A percentile compares a stretch with the other conserved stretches of the same genome.
These are phyloP conservation scores for Beauveria asiatica DNA, from an alignment of 2,329 filamentous ascomycete species.

Conservation along the genomic window DNA sequence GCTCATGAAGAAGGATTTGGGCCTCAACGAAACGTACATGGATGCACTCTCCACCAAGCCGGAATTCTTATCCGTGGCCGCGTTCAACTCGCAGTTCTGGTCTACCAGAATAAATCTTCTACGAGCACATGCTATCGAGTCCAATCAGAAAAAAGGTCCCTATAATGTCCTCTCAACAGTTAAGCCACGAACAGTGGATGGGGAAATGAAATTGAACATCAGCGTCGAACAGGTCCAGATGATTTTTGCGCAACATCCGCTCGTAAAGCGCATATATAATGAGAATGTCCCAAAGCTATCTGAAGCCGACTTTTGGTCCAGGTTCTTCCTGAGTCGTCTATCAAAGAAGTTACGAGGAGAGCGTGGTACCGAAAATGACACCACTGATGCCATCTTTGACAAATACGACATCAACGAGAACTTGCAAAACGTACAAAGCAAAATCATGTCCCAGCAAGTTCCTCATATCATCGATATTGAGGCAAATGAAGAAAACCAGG, in stretches of 20 bases:
- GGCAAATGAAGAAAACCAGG: constrained; percentile 92
- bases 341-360: constrained; percentile 90
- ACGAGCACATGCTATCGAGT: constrained; percentile 83
- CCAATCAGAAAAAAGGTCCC: constrained; percentile 73
- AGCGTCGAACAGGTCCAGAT: constrained; percentile 87
- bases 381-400: constrained; percentile 72
- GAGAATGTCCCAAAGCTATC: constrained; percentile 79
- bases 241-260: constrained; percentile 86
- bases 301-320: constrained; percentile 81
- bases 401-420: constrained; percentile 73
- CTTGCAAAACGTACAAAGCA: constrained; percentile 41
- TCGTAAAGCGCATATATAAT: constrained; percentile 85
- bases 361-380: constrained; percentile 69
- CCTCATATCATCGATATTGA: constrained; percentile 88
- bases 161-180: constrained; percentile 92
- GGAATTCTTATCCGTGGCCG: constrained; percentile 66
- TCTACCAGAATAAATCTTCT: constrained; percentile 77
- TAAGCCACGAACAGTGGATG: constrained; percentile 55
- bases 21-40: constrained; percentile 75
- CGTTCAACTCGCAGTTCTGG: constrained; percentile 94
- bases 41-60: constrained; percentile 78
- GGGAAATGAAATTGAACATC: constrained; percentile 71
- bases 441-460: constrained; percentile 55
- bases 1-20: constrained; percentile 70
- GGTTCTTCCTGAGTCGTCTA: constrained; percentile 85